A percentile compares a stretch with the other conserved stretches of the same genome.
phyloP scores from a whole-genome alignment of 1,139 yeast genomes.

The Candida dubliniensis region DNA sequence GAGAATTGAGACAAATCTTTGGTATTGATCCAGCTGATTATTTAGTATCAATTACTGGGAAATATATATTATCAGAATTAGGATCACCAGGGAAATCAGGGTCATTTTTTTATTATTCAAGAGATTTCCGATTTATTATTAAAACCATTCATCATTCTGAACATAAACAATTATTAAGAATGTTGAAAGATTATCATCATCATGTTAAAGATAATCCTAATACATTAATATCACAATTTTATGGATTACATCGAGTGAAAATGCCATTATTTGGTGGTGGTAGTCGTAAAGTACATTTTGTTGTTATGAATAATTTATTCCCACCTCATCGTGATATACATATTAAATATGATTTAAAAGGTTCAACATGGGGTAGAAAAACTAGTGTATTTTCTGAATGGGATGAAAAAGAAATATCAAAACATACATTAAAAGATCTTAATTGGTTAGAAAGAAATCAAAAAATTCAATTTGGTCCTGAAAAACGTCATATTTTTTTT shows the following conservation, averaged over 20 bases:
- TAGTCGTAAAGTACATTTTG: constrained; percentile 81
- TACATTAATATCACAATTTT: constrained; percentile 88
- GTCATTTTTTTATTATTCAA: constrained; percentile 89
- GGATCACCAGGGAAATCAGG: constrained; percentile 98
- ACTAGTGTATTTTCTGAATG: constrained; percentile 34
- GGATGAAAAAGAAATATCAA: constrained; percentile 26
- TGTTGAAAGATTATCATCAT: constrained; percentile 72
- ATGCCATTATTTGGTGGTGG: constrained; percentile 56
- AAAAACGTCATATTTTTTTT: constrained; percentile 57
- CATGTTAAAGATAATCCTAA: constrained; percentile 86
- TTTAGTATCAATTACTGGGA: constrained; percentile 86
- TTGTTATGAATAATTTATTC: constrained; percentile 95
- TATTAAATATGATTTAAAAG: constrained; percentile 85
- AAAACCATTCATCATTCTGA: constrained; percentile 95
- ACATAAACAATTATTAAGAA: constrained; percentile 75
- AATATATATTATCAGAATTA: constrained; percentile 85
- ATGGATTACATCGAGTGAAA: constrained; percentile 92
- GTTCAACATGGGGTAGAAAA: constrained; percentile 84
- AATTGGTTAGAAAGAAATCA: constrained; percentile 78
- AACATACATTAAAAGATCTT: constrained; percentile 71
- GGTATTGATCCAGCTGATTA: constrained; percentile 96
- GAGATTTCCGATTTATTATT: constrained; percentile 91
- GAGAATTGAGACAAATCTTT: constrained; percentile 77
- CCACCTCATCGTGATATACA: constrained; percentile 94
- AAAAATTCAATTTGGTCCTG: constrained; percentile 70